Evolutionary conservation across 1,284 basidiomycete genomes (phyloP).

Genomic region (Albatrellus sp.): DNA sequence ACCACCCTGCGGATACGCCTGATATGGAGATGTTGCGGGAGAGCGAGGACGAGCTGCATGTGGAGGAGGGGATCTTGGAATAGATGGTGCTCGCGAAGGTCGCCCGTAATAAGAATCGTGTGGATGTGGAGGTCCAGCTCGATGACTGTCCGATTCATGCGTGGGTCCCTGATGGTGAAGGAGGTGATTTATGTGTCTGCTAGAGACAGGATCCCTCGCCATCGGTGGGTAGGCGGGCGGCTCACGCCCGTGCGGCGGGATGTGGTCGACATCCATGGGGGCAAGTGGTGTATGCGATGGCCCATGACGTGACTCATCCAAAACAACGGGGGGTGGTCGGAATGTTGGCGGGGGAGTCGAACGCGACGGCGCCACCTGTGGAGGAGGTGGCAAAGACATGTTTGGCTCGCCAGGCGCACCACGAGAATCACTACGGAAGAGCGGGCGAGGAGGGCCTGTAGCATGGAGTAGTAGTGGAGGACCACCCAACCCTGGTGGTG

Average conservation of each 20-base stretch:
- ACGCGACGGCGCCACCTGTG: constrained; percentile 26
- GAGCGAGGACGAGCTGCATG: constrained; percentile 30
- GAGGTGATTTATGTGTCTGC: constrained; percentile 40
- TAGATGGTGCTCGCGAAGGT: constrained; percentile 35
- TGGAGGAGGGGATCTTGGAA: constrained; percentile 39
- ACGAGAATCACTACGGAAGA: constrained; percentile 54
- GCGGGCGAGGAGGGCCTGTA: constrained; percentile 31
- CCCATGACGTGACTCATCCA: constrained; percentile 55
- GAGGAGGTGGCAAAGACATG: constrained; percentile 49
- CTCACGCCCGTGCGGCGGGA: constrained; percentile 37
- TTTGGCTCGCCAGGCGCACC: constrained; percentile 36
- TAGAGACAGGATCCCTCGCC: constrained; percentile 29
- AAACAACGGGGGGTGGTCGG: constrained; percentile 62
- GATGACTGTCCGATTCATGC: neutral
- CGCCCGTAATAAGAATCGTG: constrained; percentile 40
- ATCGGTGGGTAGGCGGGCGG: constrained; percentile 26
- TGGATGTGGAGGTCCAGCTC: constrained; percentile 21
- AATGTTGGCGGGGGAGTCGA: constrained; percentile 52
- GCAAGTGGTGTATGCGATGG: constrained; percentile 63
- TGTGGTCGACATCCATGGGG: constrained; percentile 76
- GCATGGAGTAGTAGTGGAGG: constrained; percentile 52
- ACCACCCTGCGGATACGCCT: constrained; percentile 26
- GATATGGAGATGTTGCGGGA: constrained; percentile 30
- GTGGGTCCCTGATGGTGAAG: constrained; percentile 46
- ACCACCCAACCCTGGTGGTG: constrained; percentile 43